Percentiles rank a stretch among this genome's conserved stretches.
phyloP scores from a whole-genome alignment of 345 rosid species.

The Clausena lansium region DNA sequence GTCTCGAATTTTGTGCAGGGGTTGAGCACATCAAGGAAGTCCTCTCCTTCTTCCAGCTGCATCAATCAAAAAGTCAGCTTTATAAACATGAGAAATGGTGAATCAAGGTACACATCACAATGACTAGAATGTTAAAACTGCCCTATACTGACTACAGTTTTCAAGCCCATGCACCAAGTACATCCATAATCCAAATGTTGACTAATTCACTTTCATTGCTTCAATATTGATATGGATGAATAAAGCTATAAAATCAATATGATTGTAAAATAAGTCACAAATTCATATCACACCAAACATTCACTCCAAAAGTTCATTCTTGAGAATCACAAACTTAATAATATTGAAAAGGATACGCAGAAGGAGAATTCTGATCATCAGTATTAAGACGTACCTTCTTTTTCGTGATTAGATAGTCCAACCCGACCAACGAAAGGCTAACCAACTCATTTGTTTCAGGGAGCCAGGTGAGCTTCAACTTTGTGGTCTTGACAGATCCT shows the following conservation, averaged over 20 bases:
- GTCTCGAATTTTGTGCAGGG: slow-evolving; percentile 68
- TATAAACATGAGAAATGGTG: background rate
- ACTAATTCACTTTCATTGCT: background rate
- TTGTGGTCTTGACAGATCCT: slow-evolving; percentile 85
- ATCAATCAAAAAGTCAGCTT: background rate
- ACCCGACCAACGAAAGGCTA: slow-evolving; percentile 54
- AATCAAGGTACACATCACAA: background rate
- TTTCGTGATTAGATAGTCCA: slow-evolving; percentile 62
- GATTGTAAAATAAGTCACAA: background rate
- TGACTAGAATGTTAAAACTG: background rate
- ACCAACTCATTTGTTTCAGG: slow-evolving; percentile 57
- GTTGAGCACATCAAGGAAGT: slow-evolving; percentile 59
- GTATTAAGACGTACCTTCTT: slow-evolving; percentile 49
- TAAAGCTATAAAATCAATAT: background rate
- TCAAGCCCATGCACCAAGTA: background rate
- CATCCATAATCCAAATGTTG: background rate
- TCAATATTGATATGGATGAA: background rate
- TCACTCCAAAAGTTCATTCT: background rate
- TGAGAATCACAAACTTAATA: background rate
- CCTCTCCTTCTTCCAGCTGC: slow-evolving; percentile 90
- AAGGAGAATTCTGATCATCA: background rate
- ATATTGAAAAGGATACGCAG: background rate
- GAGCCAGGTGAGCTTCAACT: slow-evolving; percentile 90
- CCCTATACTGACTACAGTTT: background rate
- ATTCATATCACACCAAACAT: background rate